Evolutionary conservation across 352 stramenopile species (phyloP).

Genomic region (Pythium volutum): DNA sequence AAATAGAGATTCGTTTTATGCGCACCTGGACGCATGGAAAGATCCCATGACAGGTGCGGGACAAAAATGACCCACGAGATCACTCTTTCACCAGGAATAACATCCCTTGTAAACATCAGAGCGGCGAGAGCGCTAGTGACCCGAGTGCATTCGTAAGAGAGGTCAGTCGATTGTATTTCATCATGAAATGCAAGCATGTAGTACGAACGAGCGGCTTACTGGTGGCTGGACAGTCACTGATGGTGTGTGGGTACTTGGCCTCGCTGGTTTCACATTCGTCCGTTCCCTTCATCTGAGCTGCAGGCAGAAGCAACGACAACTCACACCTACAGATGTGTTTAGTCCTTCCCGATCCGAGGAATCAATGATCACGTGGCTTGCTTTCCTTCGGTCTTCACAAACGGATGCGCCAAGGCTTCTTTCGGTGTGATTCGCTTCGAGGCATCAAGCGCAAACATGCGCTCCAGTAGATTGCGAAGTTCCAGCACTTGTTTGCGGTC

Average conservation of each 20-base stretch:
- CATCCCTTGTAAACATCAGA: background rate
- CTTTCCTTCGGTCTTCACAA: slow-evolving; percentile 37
- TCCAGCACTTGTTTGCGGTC: slow-evolving; percentile 41
- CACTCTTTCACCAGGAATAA: background rate
- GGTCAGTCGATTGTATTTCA: slow-evolving; percentile 7
- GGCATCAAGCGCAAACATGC: slow-evolving; percentile 62
- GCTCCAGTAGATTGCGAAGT: slow-evolving; percentile 58
- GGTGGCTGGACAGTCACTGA: background rate
- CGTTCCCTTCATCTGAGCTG: slow-evolving; percentile 4
- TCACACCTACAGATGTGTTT: slow-evolving; percentile 15
- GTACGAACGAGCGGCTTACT: slow-evolving; percentile 4
- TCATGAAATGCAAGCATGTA: background rate
- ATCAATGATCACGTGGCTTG: slow-evolving; percentile 9
- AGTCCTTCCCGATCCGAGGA: background rate
- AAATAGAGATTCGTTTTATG: slow-evolving; percentile 4
- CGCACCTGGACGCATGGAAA: background rate
- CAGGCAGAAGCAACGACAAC: slow-evolving; percentile 6
- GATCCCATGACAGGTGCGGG: too few species aligned
- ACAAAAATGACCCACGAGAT: too few species aligned
- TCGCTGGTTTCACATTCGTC: background rate
- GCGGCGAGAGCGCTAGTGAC: background rate
- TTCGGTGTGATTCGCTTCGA: slow-evolving; percentile 47
- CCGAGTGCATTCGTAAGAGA: background rate
- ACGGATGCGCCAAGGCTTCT: slow-evolving; percentile 63
- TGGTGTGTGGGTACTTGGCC: background rate